Conservation (phyloP, 2,329 filamentous ascomycete genomes). For the Cercospora zeae-maydis region DNA sequence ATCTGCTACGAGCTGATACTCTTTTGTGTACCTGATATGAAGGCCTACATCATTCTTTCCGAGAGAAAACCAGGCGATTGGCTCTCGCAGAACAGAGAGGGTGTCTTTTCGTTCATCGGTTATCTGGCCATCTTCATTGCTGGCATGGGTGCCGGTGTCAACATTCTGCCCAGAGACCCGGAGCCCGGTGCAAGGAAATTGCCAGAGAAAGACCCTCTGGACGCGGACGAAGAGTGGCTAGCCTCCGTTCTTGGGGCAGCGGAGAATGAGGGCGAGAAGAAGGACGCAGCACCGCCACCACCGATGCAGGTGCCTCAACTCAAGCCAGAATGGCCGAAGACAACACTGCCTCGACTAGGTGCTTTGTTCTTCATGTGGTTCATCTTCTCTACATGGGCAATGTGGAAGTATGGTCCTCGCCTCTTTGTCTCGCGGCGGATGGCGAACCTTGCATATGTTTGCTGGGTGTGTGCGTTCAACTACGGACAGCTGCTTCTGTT, state of each 20-base stretch:
- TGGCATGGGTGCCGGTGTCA: constrained; percentile 78
- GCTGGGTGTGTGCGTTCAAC: constrained; percentile 94
- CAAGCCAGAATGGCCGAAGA: constrained; percentile 29
- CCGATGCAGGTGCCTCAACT: constrained; percentile 21
- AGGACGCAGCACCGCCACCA: constrained; percentile 16
- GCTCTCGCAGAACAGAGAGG: constrained; percentile 87
- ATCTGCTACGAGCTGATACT: constrained; percentile 71
- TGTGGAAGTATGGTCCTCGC: constrained; percentile 65
- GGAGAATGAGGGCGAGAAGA: constrained; percentile 19
- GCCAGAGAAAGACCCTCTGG: constrained; percentile 27
- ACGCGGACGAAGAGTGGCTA: constrained; percentile 39
- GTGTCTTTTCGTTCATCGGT: constrained; percentile 89
- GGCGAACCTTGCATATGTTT: constrained; percentile 87
- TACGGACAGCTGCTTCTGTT: constrained; percentile 75
- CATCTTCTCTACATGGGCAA: constrained; percentile 67
- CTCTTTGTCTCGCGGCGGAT: constrained; percentile 80
- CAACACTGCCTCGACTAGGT: constrained; percentile 50
- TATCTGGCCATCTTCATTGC: constrained; percentile 94
- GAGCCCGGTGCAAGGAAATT: constrained; percentile 23
- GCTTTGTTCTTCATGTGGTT: constrained; percentile 66
- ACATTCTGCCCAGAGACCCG: constrained; percentile 62
- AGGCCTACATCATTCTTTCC: constrained; percentile 76
- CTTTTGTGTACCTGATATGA: constrained; percentile 67
- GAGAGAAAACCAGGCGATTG: constrained; percentile 64
- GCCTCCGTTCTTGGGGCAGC: constrained; percentile 33